phyloP scores from a whole-genome alignment of 108 stramenopile genomes.

The Chaetoceros tenuissimus region DNA sequence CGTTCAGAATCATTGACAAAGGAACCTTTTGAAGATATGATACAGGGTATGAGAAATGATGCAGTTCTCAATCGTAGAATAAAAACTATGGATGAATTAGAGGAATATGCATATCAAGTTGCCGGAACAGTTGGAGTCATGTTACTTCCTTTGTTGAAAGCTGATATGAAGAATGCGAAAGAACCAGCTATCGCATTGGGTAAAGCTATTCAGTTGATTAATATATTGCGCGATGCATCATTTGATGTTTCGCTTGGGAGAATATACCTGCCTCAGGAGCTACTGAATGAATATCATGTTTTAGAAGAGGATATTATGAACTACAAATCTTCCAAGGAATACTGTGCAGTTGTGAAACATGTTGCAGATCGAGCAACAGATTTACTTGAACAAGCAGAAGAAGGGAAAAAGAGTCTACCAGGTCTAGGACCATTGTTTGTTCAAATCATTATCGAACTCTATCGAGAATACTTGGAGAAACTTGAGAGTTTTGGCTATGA shows the following conservation, averaged over 20 bases:
- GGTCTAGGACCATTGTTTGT: slow-evolving; percentile 15
- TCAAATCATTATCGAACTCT: slow-evolving; percentile 22
- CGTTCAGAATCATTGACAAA: slow-evolving; percentile 8
- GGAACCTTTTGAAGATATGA: slow-evolving; percentile 18
- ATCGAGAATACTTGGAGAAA: slow-evolving; percentile 16
- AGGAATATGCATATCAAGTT: slow-evolving; percentile 21
- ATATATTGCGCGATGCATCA: slow-evolving; percentile 19
- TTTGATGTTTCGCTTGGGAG: slow-evolving; percentile 14
- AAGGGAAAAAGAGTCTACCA: slow-evolving; percentile 10
- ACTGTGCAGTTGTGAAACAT: slow-evolving; percentile 6
- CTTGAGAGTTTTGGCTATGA: slow-evolving; percentile 7
- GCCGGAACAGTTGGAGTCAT: slow-evolving; percentile 22
- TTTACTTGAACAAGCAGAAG: slow-evolving; percentile 9
- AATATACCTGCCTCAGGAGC: slow-evolving; percentile 15
- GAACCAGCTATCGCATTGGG: slow-evolving; percentile 18
- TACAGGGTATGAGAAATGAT: slow-evolving; percentile 16
- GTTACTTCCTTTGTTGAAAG: slow-evolving; percentile 11
- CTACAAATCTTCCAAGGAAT: slow-evolving; percentile 9
- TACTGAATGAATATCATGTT: slow-evolving; percentile 4
- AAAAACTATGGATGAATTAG: slow-evolving; percentile 14
- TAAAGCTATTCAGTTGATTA: slow-evolving; percentile 18
- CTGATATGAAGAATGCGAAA: slow-evolving; percentile 5
- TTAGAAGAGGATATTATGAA: too few species aligned
- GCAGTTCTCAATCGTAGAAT: slow-evolving; percentile 9
- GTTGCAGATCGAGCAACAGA: slow-evolving; percentile 11